Evolutionary conservation across 2,329 filamentous ascomycete species (phyloP), one percentile per base, ranked within the genome.

Genomic region (Raffaelea deltoideospora): DNA sequence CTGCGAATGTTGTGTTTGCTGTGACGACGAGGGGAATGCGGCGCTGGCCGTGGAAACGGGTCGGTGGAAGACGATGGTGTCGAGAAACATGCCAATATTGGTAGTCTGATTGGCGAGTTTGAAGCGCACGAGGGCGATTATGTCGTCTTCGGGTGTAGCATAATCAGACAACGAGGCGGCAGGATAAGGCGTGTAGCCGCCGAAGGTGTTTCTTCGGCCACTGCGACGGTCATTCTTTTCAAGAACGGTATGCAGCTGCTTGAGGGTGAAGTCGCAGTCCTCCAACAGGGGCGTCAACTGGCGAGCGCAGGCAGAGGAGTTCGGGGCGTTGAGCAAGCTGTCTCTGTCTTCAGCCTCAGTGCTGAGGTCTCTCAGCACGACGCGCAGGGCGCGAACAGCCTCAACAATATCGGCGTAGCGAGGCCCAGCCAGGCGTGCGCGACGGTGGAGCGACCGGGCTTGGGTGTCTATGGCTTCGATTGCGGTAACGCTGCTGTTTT

Each of bases 381-480:
- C 63, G 45, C 76, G 65, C 29, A 79, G 56, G 31, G 58, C 59
- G 37, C 64, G 64, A 28, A 76, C 62, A 26, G 64, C 62, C 13
- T 54, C 49, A 13, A 67, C 60, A 33, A 71, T 58, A 31, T 66
- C 60, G 37, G 58, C 58, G 40, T 73, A 69, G 30, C 65, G 59
- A 3, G 60, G 54, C 14, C 64, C 60, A 3, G 64, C 60, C 20
- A 60, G 56, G 43, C 65, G 65, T 35, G 65, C 63, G 41, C 68
- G 67, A 36, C 67, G 60, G 48, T 69, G 73, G 14, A 76, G 59
- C 34, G 62, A 61, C 33, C 65, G 64, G 33, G 70, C 69, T 46
- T 68, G 67, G 40, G 61, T 61, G 50, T 72, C 69, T 47, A 72
- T 60, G 34, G 60, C 60, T 50, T 72, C 67, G 52, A 76, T 67